Evolutionary conservation across 371 early-diverging fungal species (phyloP), one percentile per base, ranked within the genome.

Genomic region (Mortierella sp.): DNA sequence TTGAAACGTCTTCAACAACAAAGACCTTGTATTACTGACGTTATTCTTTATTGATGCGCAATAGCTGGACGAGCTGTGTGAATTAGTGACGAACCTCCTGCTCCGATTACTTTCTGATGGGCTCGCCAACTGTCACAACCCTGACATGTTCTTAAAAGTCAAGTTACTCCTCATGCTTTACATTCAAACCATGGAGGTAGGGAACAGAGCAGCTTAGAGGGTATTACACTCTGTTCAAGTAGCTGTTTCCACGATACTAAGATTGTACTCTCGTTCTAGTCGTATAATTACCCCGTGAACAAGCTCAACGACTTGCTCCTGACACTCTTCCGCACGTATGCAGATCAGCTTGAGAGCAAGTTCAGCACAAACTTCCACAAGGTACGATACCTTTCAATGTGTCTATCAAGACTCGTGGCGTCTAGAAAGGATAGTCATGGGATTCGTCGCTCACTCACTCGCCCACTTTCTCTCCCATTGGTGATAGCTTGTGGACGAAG

Each of bases 51-150:
- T 61, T 16, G 19, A 5, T 2, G 2, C 18, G 3, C 23, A 18
- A 53, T 68, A 89, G 89, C 85, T 96, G 39, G 97, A 97, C 65
- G 84, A 86, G 4, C 86, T 97, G 39, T 98, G 98, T 93, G 95
- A 96, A 47, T 85, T 85, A 49, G 93, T 95, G 16, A 91, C 90
- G 9, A 86, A 84, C 24, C 91, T 93, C 72, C 88, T 96, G 34
- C 89, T 92, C 23, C 76, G 87, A 45, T 86, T 95, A 41, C 88
- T 97, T 42, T 87, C 91, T 3, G 90, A 91, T 43, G 90, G 91
- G 55, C 78, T 98, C 43, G 86, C 88, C 61, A 90, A 88, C 8
- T 94, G 94, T 67, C 82, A 87, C 27, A 87, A 93, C 56, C 91
- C 95, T 1, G 92, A 91, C 16, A 74, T 94, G 38, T 94, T 93